phyloP scores from a whole-genome alignment of 805 yeast species.

The Schwanniomyces sp. region DNA sequence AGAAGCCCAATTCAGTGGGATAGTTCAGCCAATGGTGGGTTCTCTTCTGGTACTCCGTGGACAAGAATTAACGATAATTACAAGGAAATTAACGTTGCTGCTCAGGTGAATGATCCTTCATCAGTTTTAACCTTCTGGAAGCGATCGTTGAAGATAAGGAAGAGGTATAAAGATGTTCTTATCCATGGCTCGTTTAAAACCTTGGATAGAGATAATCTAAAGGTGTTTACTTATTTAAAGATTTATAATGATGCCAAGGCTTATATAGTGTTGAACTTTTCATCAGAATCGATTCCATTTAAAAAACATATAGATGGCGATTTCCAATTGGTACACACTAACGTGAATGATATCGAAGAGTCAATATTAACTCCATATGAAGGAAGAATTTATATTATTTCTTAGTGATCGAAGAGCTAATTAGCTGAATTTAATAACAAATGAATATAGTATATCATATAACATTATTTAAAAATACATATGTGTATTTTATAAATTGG shows the following conservation, averaged over 20 bases:
- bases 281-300: constrained; percentile 30
- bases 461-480: too few relatives aligned
- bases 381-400: constrained; percentile 36
- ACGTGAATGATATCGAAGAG: constrained; percentile 20
- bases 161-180: constrained; percentile 41
- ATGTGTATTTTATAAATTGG: too few relatives aligned
- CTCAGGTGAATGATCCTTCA: constrained; percentile 44
- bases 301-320: constrained; percentile 26
- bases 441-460: constrained; percentile 4
- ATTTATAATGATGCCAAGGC: constrained; percentile 25
- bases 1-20: constrained; percentile 62
- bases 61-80: constrained; percentile 51
- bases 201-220: constrained; percentile 41
- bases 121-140: constrained; percentile 49
- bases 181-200: constrained; percentile 47
- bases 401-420: neutral
- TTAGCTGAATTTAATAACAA: too few relatives aligned
- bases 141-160: constrained; percentile 43
- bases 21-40: constrained; percentile 43
- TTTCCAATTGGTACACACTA: constrained; percentile 29
- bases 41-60: constrained; percentile 53
- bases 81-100: constrained; percentile 47
- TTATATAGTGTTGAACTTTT: constrained; percentile 45
- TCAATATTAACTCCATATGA: constrained; percentile 42
- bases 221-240: constrained; percentile 45